Conservation (phyloP, 2,329 filamentous ascomycete species). For the Phyllosticta capitalensis region DNA sequence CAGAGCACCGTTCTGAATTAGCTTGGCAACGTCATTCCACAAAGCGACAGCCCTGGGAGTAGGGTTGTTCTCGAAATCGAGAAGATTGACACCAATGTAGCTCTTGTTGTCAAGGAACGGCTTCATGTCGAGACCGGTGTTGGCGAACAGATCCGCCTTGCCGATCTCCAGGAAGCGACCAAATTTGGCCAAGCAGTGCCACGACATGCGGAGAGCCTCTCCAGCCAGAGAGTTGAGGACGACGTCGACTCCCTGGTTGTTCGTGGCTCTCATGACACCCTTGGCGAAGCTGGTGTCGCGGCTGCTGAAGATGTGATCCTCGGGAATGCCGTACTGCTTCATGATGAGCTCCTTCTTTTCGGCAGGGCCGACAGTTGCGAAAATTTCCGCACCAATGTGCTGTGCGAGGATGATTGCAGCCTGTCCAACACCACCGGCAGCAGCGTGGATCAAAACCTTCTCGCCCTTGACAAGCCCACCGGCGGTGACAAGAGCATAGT, state of each 20-base stretch:
- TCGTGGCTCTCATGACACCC: conserved; percentile 18
- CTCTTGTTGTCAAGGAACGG: conserved; percentile 8
- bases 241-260: conserved; percentile 24
- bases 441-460: conserved; percentile 24
- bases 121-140: conserved; percentile 9
- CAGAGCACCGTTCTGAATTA: background rate
- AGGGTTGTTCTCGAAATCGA: background rate
- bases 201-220: conserved; percentile 17
- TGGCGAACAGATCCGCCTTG: conserved; percentile 3
- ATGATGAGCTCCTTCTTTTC: conserved; percentile 20
- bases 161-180: conserved; percentile 22
- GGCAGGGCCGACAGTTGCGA: conserved; percentile 20
- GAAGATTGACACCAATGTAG: background rate
- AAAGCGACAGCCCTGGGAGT: background rate
- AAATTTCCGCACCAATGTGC: conserved; percentile 20
- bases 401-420: conserved; percentile 19
- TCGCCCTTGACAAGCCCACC: conserved; percentile 12
- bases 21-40: background rate
- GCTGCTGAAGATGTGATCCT: conserved; percentile 24
- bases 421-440: conserved; percentile 22
- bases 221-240: conserved; percentile 25
- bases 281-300: conserved; percentile 20
- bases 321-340: conserved; percentile 18
- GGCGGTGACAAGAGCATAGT: conserved; percentile 13
- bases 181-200: conserved; percentile 20